Evolutionary conservation across 1,284 basidiomycete genomes (phyloP), one percentile per base, ranked within the genome.

Genomic region (Boletus austroedulis): DNA sequence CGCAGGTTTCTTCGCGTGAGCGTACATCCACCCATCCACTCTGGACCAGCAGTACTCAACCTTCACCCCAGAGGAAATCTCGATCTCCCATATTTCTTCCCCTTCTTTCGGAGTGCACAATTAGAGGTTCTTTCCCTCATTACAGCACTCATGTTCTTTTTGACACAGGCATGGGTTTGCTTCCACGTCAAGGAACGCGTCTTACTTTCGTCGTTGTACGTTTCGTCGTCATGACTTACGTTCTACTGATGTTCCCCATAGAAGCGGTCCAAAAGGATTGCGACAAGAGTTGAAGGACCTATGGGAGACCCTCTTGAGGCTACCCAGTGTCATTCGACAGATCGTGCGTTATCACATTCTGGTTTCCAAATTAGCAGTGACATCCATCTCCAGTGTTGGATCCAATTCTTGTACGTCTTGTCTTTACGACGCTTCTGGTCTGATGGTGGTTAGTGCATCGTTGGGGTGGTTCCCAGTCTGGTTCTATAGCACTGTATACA

Each of bases 401-500:
- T 92, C 38, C 94, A 96, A 74, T 93, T 95, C 76, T 95, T 95
- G 92, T 94, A 70, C 64, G 88, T 78, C 36, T 46, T 50, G 3
- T 36, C 31, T 51, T 11, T 23, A 38, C 36, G 44, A 45, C 21
- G 4, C 38, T 36, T 43, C 53, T 50, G 15, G 48, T 15, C 52
- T 63, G 28, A 68, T 49, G 5, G 50, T 59, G 32, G 31, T n/a
- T 58, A 92, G 90, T 62, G 82, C 87, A 5, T 92, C 85, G 83
- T 78, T 93, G 57, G 90, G 84, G 4, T 95, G 94, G 94, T 95
- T 94, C 66, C 94, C 94, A 0, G 77, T 94, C 29, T 77, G 95
- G 3, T 95, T 96, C 76, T 96, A 94, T 77, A 89, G 87, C 0
- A 89, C 89, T 1, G 78, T 92, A 15, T 98, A 94, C 76, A 83